A percentile compares a stretch with the other conserved stretches of the same genome.
These are phyloP conservation scores for Ulota crispa DNA, from an alignment of 225 moss, liverwort and hornwort species.

Conservation along the genomic window DNA sequence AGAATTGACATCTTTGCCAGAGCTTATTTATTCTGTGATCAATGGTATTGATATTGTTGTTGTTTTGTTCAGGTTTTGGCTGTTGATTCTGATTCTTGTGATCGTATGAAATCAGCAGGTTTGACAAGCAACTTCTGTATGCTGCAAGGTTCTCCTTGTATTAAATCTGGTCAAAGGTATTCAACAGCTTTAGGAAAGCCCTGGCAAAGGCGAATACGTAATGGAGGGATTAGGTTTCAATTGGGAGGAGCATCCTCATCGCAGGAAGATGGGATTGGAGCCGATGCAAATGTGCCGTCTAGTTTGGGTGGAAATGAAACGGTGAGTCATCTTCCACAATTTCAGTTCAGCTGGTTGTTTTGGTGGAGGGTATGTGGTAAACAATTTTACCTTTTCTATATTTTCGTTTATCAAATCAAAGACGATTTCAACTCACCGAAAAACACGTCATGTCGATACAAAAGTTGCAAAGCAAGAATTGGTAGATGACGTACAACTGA, in stretches of 20 bases:
- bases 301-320: constrained; percentile 24
- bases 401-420: neutral
- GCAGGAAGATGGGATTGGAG: constrained; percentile 30
- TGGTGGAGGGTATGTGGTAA: neutral
- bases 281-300: constrained; percentile 26
- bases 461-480: neutral
- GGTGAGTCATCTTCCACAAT: constrained; percentile 24
- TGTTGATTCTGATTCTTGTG: constrained; percentile 2
- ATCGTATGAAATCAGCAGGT: constrained; percentile 6
- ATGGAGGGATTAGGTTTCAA: constrained; percentile 26
- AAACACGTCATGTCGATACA: neutral
- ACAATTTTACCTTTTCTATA: neutral
- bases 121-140: constrained; percentile 20
- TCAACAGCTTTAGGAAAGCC: constrained; percentile 9
- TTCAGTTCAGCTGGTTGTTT: neutral
- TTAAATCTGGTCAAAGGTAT: neutral
- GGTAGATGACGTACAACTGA: neutral
- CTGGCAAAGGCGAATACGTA: constrained; percentile 25
- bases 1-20: neutral
- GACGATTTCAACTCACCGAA: neutral
- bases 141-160: neutral
- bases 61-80: neutral
- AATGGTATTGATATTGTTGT: neutral
- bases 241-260: constrained; percentile 29
- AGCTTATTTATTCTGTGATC: neutral